Evolutionary conservation across 805 yeast genomes (phyloP), one percentile per base, ranked within the genome.

Genomic region (Clavispora vitiphila): DNA sequence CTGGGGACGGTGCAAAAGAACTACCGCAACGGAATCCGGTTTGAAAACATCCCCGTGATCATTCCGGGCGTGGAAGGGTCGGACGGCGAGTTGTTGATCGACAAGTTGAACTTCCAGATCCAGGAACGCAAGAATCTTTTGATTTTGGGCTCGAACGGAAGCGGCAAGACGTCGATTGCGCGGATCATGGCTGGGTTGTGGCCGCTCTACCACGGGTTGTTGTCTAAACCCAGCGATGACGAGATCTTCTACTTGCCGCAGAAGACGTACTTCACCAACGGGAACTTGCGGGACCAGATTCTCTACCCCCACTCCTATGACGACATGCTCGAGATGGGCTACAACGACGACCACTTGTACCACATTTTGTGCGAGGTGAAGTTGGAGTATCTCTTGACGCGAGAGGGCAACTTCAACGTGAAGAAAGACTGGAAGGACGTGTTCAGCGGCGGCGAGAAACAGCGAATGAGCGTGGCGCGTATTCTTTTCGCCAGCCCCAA

Each of bases 361-460:
- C 77, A 75, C 46, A 80, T 86, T 35, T 68, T 90, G 51, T 67
- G 77, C 38, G 86, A 82, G 53, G 96, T 90, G 29, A 83, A 84
- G 46, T 69, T 90, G 46, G 95, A 83, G 24, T 89, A 90, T 61
- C 69, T 90, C 38, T 71, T 87, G 35, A 80, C 79, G 41, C 76
- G 97, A 58, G 79, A 77, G 51, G 76, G 75, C 7, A 73, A 69
- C 48, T 67, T 77, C 58, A 75, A 76, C 47, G 79, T 69, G 39
- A 69, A 61, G 43, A 69, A 82, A 44, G 87, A 81, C 50, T 89
- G 96, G 96, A 82, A 82, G 55, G 95, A 85, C 58, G 83, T 89
- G n/a, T 74, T 89, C 49, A 83, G 93, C 62, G 97, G 97, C n/a
- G 97, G 97, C 43, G 97, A 89, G 61, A 83, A 87, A 64, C 97